phyloP scores from a whole-genome alignment of 148 eudicot species.

The Cornus controversa region DNA sequence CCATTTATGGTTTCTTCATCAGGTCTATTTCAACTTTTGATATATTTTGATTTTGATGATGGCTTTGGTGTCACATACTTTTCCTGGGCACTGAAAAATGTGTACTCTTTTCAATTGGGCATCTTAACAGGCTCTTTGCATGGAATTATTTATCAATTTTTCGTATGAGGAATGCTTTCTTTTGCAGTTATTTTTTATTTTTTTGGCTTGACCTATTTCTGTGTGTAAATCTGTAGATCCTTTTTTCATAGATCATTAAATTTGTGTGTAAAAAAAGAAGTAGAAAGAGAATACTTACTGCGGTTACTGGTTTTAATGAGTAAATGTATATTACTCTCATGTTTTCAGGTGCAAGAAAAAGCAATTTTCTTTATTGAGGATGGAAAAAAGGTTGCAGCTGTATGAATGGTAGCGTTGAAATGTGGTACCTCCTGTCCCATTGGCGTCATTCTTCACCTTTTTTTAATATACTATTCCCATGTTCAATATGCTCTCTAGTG shows the following conservation, averaged over 20 bases:
- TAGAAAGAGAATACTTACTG: background rate
- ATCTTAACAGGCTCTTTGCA: background rate
- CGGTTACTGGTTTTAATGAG: background rate
- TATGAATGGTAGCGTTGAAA: slow-evolving; percentile 17
- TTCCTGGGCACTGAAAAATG: background rate
- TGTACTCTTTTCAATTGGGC: background rate
- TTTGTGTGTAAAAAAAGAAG: background rate
- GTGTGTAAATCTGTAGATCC: too few species aligned
- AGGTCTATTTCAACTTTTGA: too few species aligned
- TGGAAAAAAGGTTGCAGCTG: slow-evolving; percentile 76
- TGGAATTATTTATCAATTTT: background rate
- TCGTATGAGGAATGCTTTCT: background rate
- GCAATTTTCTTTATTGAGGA: slow-evolving; percentile 82
- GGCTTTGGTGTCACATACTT: background rate
- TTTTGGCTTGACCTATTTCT: too few species aligned
- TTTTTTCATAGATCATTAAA: too few species aligned
- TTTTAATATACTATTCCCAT: background rate
- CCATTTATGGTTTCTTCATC: too few species aligned
- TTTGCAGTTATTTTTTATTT: too few species aligned
- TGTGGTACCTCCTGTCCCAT: background rate
- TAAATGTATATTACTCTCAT: background rate
- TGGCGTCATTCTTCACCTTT: background rate
- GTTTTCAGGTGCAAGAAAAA: slow-evolving; percentile 62
- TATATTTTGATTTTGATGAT: background rate
- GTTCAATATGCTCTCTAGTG: background rate